A percentile compares a stretch with the other conserved stretches of the same genome.
These are phyloP conservation scores for Saprolegnia diclina DNA, from an alignment of 352 stramenopile species.

Conservation along the genomic window DNA sequence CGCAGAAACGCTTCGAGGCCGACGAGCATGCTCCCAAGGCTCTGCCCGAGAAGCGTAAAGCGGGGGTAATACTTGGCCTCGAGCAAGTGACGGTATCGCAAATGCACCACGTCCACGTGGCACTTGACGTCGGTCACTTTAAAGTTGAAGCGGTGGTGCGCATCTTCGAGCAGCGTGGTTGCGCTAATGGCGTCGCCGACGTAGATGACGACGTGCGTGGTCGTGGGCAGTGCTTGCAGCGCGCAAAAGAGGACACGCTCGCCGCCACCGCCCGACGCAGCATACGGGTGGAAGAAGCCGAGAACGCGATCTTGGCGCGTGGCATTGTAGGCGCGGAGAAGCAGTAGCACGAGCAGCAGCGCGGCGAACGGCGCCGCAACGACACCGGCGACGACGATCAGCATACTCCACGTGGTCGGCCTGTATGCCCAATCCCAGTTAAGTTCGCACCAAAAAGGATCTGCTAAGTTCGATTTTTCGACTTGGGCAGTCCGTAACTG, in stretches of 20 bases:
- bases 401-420: too few relatives aligned
- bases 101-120: slow-evolving; percentile 59
- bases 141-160: slow-evolving; percentile 69
- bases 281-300: slow-evolving; percentile 94
- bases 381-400: background rate
- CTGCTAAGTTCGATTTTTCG: background rate
- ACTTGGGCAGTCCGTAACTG: too few relatives aligned
- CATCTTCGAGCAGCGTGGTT: slow-evolving; percentile 63
- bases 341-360: background rate
- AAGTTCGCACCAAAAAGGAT: background rate
- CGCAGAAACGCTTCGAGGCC: slow-evolving; percentile 79
- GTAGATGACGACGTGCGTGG: slow-evolving; percentile 43
- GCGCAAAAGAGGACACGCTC: slow-evolving; percentile 98
- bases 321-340: background rate
- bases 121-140: slow-evolving; percentile 19
- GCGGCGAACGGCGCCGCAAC: slow-evolving; percentile 1
- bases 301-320: slow-evolving; percentile 31
- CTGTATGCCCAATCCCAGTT: background rate
- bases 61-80: slow-evolving; percentile 72
- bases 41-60: slow-evolving; percentile 96
- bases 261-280: slow-evolving; percentile 92
- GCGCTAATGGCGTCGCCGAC: slow-evolving; percentile 57
- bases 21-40: slow-evolving; percentile 89
- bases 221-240: slow-evolving; percentile 80
- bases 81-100: slow-evolving; percentile 58